Base-by-base conservation (phyloP, 148 eudicot species). In the Camellia lanceoleosa region DNA sequence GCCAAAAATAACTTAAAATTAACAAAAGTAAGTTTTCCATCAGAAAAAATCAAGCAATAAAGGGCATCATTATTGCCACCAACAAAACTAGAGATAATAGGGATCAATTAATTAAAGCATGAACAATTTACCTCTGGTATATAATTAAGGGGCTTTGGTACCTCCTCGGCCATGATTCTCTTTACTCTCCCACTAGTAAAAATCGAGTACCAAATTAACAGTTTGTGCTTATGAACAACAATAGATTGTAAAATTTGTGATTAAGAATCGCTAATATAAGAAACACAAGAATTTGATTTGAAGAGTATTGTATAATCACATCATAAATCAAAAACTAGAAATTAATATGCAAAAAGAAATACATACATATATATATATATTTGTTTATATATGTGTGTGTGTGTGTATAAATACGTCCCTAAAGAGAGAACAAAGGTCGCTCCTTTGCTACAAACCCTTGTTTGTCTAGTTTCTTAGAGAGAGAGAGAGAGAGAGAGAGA, bases 101-200 rank as follows among this genome's bases (percentile, higher is more conserved):
- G 18, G 7, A 71, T 71, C 59, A 51, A 51, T 4, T 49, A 71
- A 19, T 9, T 2, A 19, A 23, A 23, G 0, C 63, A 77, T 8
- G 3, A 10, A 30, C 13, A 47, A 51, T 51, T 46, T n/a, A 91
- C 89, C 83, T 96, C 98, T 15, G 89, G 85, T n/a, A 96, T 85
- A 60, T 91, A 93, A 62, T 86, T 84, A 6, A 94, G 51, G 11
- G 77, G 82, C 83, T 81, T 52, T 41, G 85, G 88, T 38, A 80
- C 87, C 59, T 83, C 91, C 64, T 85, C 97, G 41, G 89, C 93
- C 94, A 93, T 93, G 43, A 62, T 23, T 23, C 68, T 76, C 20
- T 14, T 54, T 18, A 54, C 49, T 13, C 68, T 58, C 62, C 30
- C 0, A 58, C 7, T 11, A 0, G 5, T 18, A 23, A 55, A 55